Percentiles rank a stretch among this genome's conserved stretches.
Conservation (phyloP, 2,329 filamentous ascomycete species). For the Trichothecium sympodiale region DNA sequence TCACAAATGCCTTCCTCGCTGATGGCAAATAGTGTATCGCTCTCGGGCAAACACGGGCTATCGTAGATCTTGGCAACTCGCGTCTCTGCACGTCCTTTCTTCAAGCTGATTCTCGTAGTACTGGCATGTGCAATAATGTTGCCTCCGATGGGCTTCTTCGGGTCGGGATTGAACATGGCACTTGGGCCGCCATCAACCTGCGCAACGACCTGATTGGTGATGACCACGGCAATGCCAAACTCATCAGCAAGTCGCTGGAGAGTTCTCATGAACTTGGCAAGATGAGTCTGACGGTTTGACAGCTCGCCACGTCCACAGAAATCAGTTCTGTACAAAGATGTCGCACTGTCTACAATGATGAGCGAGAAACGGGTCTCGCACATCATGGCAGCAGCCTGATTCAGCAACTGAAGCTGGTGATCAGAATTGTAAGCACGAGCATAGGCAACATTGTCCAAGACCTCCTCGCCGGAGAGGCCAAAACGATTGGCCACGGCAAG, state of each 20-base stretch:
- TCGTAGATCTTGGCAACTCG: conserved; percentile 99
- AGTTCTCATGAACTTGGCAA: conserved; percentile 81
- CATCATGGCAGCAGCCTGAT: conserved; percentile 97
- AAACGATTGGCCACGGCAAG: conserved; percentile 90
- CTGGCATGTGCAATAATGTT: conserved; percentile 98
- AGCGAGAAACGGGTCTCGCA: conserved; percentile 96
- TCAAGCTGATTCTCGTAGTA: conserved; percentile 86
- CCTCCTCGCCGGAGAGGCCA: conserved; percentile 90
- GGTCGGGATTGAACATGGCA: conserved; percentile 98
- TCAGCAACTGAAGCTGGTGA: conserved; percentile 88
- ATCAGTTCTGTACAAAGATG: conserved; percentile 88
- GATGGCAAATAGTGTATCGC: conserved; percentile 93
- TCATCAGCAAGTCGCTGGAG: conserved; percentile 67
- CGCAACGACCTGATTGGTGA: conserved; percentile 97
- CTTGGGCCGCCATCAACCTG: conserved; percentile 94
- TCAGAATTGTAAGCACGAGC: conserved; percentile 97
- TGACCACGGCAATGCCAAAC: conserved; percentile 96
- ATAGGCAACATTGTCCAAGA: conserved; percentile 96
- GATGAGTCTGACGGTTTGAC: conserved; percentile 80
- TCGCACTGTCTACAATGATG: conserved; percentile 91
- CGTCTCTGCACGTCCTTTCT: conserved; percentile 91
- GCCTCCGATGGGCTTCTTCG: conserved; percentile 97
- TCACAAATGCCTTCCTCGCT: conserved; percentile 95
- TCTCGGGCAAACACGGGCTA: conserved; percentile 91
- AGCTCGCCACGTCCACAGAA: conserved; percentile 95